Conservation (phyloP, 2,329 filamentous ascomycete species). For the Nigrospora sphaerica region DNA sequence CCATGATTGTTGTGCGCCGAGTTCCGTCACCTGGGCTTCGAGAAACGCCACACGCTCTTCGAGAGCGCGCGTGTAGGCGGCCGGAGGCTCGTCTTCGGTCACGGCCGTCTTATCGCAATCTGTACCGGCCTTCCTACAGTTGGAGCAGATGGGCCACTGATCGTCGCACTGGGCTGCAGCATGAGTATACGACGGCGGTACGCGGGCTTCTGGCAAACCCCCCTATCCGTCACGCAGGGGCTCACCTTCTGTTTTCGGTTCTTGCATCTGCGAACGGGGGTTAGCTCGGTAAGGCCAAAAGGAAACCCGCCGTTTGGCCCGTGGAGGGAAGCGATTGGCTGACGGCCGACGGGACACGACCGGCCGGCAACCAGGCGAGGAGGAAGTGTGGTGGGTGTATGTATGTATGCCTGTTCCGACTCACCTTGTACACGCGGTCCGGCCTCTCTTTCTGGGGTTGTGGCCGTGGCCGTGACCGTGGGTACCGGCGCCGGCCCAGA, state of each 20-base stretch:
- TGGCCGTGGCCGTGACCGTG: slow-evolving; percentile 6
- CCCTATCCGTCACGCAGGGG: not conserved
- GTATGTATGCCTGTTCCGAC: not conserved
- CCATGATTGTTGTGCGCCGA: not conserved
- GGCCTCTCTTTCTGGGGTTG: slow-evolving; percentile 35
- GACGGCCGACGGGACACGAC: too few relatives aligned
- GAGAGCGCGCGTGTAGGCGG: slow-evolving; percentile 31
- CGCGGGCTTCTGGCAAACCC: too few relatives aligned
- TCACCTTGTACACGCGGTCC: slow-evolving; percentile 31
- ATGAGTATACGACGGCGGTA: not conserved
- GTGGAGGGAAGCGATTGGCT: too few relatives aligned
- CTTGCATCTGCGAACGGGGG: slow-evolving; percentile 26
- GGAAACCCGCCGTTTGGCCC: too few relatives aligned
- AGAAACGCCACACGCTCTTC: slow-evolving; percentile 34
- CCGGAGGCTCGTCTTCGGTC: slow-evolving; percentile 26
- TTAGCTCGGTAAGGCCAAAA: not conserved
- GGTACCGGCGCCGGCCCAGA: slow-evolving; percentile 3
- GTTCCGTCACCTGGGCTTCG: slow-evolving; percentile 20
- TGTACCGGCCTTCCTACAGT: slow-evolving; percentile 32
- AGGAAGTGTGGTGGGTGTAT: too few relatives aligned
- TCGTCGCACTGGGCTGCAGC: slow-evolving; percentile 30
- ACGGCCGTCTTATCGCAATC: slow-evolving; percentile 34
- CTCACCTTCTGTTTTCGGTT: slow-evolving; percentile 34
- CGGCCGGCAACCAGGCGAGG: too few relatives aligned
- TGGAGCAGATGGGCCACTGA: slow-evolving; percentile 34